phyloP scores from a whole-genome alignment of 129 eudicot species.

The Centrapalus pauciflorus region DNA sequence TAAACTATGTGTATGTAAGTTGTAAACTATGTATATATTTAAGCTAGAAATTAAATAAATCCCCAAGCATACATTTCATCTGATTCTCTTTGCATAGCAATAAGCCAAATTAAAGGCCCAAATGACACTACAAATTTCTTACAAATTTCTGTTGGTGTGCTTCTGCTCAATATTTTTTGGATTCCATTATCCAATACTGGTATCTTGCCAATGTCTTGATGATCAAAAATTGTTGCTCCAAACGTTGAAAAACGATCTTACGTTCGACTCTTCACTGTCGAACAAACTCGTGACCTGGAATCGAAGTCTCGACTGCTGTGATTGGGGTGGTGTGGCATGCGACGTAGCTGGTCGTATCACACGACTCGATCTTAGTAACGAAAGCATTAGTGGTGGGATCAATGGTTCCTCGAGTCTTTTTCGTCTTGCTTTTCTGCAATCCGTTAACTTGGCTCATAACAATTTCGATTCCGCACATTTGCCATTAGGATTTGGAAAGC shows the following conservation, averaged over 20 bases:
- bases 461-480: conserved; percentile 1
- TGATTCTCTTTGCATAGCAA: too few species aligned
- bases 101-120: too few species aligned
- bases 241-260: conserved; percentile 14
- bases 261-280: conserved; percentile 8
- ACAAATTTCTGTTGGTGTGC: not conserved
- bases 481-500: conserved; percentile 25
- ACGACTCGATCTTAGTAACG: conserved; percentile 20
- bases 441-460: conserved; percentile 6
- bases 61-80: too few species aligned
- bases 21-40: too few species aligned
- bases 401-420: not conserved
- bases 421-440: not conserved
- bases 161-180: not conserved
- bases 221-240: conserved; percentile 26
- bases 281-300: conserved; percentile 37
- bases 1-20: too few species aligned
- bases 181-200: not conserved
- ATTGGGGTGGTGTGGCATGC: conserved; percentile 40
- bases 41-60: too few species aligned
- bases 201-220: conserved; percentile 22
- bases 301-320: conserved; percentile 25
- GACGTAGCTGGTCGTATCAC: conserved; percentile 24
- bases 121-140: too few species aligned
- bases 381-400: conserved; percentile 2